Percentiles rank a stretch among this genome's conserved stretches.
These are phyloP conservation scores for Phoenix dactylifera DNA, from an alignment of 176 grass and related monocot species.

Conservation along the genomic window DNA sequence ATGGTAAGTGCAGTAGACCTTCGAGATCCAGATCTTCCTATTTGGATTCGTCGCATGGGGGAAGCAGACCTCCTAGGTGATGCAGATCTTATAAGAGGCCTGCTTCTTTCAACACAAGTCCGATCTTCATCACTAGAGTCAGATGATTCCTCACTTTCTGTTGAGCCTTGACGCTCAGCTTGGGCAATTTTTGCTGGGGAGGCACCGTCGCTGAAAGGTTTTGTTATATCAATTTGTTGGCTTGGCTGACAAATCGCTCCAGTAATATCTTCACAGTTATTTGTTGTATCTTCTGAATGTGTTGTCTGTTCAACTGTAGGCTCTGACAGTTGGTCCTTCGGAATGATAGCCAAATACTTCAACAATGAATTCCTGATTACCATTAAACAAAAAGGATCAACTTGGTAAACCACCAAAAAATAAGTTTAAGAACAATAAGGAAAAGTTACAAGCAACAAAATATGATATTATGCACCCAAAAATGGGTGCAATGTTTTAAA, in stretches of 20 bases:
- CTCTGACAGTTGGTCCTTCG: constrained; percentile 26
- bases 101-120: constrained; percentile 74
- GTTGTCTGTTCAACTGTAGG: constrained; percentile 7
- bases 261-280: constrained; percentile 16
- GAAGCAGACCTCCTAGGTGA: constrained; percentile 97
- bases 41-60: constrained; percentile 93
- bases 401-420: constrained; percentile 7
- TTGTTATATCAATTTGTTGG: constrained; percentile 22
- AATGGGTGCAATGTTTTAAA: too few relatives aligned
- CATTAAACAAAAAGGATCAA: constrained; percentile 23
- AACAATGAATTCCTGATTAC: constrained; percentile 56
- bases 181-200: constrained; percentile 91
- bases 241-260: constrained; percentile 13
- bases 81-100: constrained; percentile 64
- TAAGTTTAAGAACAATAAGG: neutral
- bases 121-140: constrained; percentile 52
- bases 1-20: constrained; percentile 80
- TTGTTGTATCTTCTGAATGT: constrained; percentile 18
- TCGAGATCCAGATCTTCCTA: constrained; percentile 93
- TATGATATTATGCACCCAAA: too few relatives aligned
- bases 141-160: constrained; percentile 49
- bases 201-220: constrained; percentile 29
- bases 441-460: too few relatives aligned
- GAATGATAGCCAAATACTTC: constrained; percentile 52
- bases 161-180: constrained; percentile 72